A percentile compares a stretch with the other conserved stretches of the same genome.
Evolutionary conservation across 2,329 filamentous ascomycete species (phyloP).

Genomic region (Monilinia fructigena): DNA sequence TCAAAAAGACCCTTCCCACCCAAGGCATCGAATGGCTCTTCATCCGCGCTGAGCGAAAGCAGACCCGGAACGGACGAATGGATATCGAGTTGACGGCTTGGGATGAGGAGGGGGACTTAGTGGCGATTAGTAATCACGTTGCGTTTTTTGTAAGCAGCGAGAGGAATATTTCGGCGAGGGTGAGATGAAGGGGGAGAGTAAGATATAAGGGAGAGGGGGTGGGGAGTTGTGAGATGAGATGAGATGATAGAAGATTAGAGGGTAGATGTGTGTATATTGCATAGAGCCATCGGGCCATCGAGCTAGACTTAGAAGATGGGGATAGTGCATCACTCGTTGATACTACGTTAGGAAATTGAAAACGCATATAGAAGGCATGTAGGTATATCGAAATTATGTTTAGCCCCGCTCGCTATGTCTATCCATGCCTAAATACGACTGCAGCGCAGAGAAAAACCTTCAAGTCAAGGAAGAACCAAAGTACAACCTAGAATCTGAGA

Average conservation of each 20-base stretch:
- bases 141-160: conserved; percentile 61
- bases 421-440: conserved; percentile 5
- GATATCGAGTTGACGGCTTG: conserved; percentile 70
- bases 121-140: conserved; percentile 68
- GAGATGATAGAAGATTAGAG: not conserved
- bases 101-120: conserved; percentile 62
- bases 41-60: conserved; percentile 62
- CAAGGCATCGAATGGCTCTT: conserved; percentile 73
- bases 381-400: conserved; percentile 10
- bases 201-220: conserved; percentile 26
- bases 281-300: not conserved
- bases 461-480: not conserved
- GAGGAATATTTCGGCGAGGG: conserved; percentile 52
- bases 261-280: not conserved
- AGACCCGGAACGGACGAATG: conserved; percentile 67
- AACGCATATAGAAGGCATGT: not conserved
- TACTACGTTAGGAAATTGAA: not conserved
- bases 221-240: not conserved
- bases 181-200: conserved; percentile 26
- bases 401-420: conserved; percentile 7
- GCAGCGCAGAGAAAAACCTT: not conserved
- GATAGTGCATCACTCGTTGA: not conserved
- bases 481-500: conserved; percentile 8
- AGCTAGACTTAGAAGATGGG: not conserved
- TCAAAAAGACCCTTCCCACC: conserved; percentile 68